Base-by-base conservation (phyloP, 2,329 filamentous ascomycete species). In the Phialocephala subalpina region DNA sequence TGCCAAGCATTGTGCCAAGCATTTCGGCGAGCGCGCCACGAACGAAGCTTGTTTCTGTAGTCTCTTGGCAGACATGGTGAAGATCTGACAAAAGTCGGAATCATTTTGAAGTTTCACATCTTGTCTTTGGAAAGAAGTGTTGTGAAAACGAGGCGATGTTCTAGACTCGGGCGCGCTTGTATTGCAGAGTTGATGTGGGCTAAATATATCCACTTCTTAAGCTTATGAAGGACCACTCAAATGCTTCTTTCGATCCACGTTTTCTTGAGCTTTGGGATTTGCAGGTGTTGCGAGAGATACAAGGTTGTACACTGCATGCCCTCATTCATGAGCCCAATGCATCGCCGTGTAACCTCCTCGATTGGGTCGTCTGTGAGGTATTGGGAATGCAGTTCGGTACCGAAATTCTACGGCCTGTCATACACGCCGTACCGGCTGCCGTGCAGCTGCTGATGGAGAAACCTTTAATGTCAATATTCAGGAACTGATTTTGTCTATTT, bases 31-130 rank as follows among this genome's bases (percentile, higher is more conserved):
- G 45, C 8, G 45, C 45, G 45, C 45, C 45, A 49, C 45, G 45
- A 49, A 42, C n/a, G n/a, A 49, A 33, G 45, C 45, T 49, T 49
- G 45, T 49, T 49, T 49, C 45, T 49, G 45, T 25, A 45, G 42
- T 45, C n/a, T 45, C 42, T 45, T 45, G 42, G 42, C 42, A 45
- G 42, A 45, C 42, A 45, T 45, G 42, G 42, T 18, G n/a, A 25
- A 1, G 45, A 49, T 49, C 45, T 20, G 45, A 49, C 22, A 22
- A 25, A 49, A 22, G 42, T 42, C 40, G 2, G 20, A 49, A 6
- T 25, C 45, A n/a, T 49, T n/a, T 22, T 20, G 18, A 42, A 9
- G 42, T 45, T 45, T 45, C 42, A 45, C 20, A n/a, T 38, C 42
- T 2, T 45, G 42, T 45, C 42, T n/a, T n/a, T n/a, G n/a, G n/a